Percentiles rank a stretch among this genome's conserved stretches.
Evolutionary conservation across 2,329 filamentous ascomycete genomes (phyloP).

Genomic region (Domatiomyces globalis): DNA sequence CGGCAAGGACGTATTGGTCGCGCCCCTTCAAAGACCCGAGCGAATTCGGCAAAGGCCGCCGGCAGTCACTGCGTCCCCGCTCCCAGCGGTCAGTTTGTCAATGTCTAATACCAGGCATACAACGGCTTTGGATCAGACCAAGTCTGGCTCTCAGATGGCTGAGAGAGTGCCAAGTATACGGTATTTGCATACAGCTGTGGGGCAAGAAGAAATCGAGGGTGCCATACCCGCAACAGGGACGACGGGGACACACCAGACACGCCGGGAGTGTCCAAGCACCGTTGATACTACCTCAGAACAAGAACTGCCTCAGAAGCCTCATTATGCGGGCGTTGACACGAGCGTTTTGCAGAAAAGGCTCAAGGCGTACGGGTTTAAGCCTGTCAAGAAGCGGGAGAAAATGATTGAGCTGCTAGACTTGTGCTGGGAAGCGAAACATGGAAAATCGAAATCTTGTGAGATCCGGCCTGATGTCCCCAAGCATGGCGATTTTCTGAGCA

Average conservation of each 20-base stretch:
- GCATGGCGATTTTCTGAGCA: conserved; percentile 16
- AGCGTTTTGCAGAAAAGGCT: conserved; percentile 49
- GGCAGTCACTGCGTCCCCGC: no score
- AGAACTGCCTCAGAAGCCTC: conserved; percentile 30
- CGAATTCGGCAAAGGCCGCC: not conserved
- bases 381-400: conserved; percentile 50
- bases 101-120: not conserved
- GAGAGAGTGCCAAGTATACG: not conserved
- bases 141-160: not conserved
- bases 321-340: conserved; percentile 49
- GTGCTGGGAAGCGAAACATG: conserved; percentile 53
- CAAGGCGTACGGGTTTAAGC: conserved; percentile 55
- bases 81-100: not conserved
- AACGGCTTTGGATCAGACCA: not conserved
- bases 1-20: conserved; percentile 14
- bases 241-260: not conserved
- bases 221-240: not conserved
- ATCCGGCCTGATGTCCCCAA: conserved; percentile 1
- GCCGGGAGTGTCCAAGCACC: not conserved
- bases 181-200: not conserved
- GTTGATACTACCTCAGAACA: not conserved
- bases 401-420: conserved; percentile 57
- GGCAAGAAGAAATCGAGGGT: not conserved
- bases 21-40: not conserved
- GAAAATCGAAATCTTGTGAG: conserved; percentile 7